Conservation (phyloP, 352 stramenopile species). For the Thraustochytrium striatum region DNA sequence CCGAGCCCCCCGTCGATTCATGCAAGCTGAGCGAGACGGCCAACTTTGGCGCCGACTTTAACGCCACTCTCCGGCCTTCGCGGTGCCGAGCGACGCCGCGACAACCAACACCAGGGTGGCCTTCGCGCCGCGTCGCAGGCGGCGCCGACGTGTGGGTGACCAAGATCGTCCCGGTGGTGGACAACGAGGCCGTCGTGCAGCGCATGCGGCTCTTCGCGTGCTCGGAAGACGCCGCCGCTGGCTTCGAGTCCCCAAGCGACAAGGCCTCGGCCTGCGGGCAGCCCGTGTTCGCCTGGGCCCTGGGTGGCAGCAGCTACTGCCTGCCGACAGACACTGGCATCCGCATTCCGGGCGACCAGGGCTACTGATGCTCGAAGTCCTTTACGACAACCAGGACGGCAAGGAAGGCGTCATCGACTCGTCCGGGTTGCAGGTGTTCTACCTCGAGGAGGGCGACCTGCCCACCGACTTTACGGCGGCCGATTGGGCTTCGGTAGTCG, state of each 20-base stretch:
- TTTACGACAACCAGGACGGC: not conserved
- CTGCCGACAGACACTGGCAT: not conserved
- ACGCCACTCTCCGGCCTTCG: too few species aligned
- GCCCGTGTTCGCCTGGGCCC: slow-evolving; percentile 3
- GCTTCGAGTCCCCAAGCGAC: not conserved
- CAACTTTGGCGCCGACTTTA: too few species aligned
- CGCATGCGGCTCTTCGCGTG: slow-evolving; percentile 21
- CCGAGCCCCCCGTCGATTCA: too few species aligned
- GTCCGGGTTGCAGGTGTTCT: not conserved
- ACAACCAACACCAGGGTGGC: too few species aligned
- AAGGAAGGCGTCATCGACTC: not conserved
- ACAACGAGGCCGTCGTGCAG: not conserved
- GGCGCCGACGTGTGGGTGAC: not conserved
- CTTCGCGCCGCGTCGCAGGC: too few species aligned
- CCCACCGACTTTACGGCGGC: not conserved
- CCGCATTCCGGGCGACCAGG: not conserved
- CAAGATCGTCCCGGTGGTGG: not conserved
- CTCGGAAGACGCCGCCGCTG: not conserved
- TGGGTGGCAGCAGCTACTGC: slow-evolving; percentile 1
- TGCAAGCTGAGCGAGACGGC: too few species aligned
- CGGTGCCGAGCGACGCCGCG: too few species aligned
- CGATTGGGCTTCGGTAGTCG: slow-evolving; percentile 5
- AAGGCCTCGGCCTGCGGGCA: not conserved
- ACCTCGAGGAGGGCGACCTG: not conserved
- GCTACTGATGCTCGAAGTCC: not conserved